phyloP scores from a whole-genome alignment of 2,329 filamentous ascomycete genomes.

The Colletotrichum gloeosporioides region DNA sequence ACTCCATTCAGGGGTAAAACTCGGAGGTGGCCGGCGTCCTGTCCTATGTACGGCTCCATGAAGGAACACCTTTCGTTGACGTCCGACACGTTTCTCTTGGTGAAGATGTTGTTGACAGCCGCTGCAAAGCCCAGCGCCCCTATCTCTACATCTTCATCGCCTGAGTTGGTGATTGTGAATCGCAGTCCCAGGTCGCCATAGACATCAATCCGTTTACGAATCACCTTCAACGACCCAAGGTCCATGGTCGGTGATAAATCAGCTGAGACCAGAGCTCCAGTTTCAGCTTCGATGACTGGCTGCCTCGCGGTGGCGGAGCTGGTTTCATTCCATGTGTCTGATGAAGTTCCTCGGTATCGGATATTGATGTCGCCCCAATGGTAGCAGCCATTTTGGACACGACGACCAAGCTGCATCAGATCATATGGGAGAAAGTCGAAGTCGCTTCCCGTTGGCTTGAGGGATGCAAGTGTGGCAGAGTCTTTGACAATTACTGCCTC shows the following conservation, averaged over 20 bases:
- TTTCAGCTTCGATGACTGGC: conserved; percentile 46
- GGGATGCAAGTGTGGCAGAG: conserved; percentile 52
- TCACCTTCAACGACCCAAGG: conserved; percentile 47
- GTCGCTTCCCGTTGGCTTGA: conserved; percentile 40
- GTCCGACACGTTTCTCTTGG: conserved; percentile 49
- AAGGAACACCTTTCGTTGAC: conserved; percentile 57
- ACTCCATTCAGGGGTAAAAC: conserved; percentile 54
- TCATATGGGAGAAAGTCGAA: conserved; percentile 64
- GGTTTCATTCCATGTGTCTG: conserved; percentile 46
- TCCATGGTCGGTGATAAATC: conserved; percentile 46
- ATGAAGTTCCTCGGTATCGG: conserved; percentile 50
- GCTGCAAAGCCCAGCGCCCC: conserved; percentile 63
- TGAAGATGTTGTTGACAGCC: conserved; percentile 69
- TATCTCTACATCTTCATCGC: conserved; percentile 47
- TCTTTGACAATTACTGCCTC: conserved; percentile 45
- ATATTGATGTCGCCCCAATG: conserved; percentile 64
- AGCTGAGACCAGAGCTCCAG: conserved; percentile 59
- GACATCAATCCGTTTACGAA: conserved; percentile 55
- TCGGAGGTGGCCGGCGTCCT: conserved; percentile 62
- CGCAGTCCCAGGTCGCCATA: conserved; percentile 54
- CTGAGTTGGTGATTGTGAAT: conserved; percentile 55
- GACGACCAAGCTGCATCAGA: conserved; percentile 39
- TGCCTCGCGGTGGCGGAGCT: conserved; percentile 49
- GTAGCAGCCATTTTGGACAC: conserved; percentile 58
- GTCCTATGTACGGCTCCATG: conserved; percentile 62